These are phyloP conservation scores for Forsythia viridissima DNA, from an alignment of 257 asterid species.

Conservation along the genomic window DNA sequence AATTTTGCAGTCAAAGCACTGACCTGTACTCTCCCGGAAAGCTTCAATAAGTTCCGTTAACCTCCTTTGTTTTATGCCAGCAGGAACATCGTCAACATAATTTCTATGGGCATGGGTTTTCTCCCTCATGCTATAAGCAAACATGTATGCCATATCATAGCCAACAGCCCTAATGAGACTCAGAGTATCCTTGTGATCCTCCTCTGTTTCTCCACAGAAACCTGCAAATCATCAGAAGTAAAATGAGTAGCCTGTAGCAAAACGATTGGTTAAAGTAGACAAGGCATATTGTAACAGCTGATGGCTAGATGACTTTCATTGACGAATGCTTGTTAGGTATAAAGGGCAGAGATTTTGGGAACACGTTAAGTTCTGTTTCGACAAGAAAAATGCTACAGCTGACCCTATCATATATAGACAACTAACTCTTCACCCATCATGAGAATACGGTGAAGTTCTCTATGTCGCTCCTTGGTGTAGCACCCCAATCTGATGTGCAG, in stretches of 20 bases:
- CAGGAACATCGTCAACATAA: conserved; percentile 83
- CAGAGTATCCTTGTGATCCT: conserved; percentile 82
- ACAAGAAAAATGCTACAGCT: neutral
- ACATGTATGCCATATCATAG: conserved; percentile 97
- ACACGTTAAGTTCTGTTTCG: neutral
- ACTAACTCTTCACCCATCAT: conserved; percentile 7
- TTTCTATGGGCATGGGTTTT: conserved; percentile 97
- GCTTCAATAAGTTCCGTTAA: conserved; percentile 78
- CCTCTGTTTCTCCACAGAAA: conserved; percentile 96
- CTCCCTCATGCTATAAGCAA: conserved; percentile 99
- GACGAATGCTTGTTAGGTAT: conserved; percentile 2
- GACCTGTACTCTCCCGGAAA: conserved; percentile 86
- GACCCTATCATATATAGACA: neutral
- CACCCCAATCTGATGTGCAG: neutral
- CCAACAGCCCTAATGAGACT: conserved; percentile 68
- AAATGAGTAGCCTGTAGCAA: conserved; percentile 8
- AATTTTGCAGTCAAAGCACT: conserved; percentile 68
- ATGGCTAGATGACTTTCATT: neutral
- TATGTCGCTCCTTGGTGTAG: neutral
- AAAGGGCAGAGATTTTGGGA: neutral
- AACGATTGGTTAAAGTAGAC: neutral
- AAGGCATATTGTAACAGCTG: neutral
- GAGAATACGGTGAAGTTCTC: neutral
- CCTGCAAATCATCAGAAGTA: conserved; percentile 48
- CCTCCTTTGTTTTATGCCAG: conserved; percentile 82